Base-by-base conservation (phyloP, 2,329 filamentous ascomycete species). In the Tolypocladium cylindrosporum region DNA sequence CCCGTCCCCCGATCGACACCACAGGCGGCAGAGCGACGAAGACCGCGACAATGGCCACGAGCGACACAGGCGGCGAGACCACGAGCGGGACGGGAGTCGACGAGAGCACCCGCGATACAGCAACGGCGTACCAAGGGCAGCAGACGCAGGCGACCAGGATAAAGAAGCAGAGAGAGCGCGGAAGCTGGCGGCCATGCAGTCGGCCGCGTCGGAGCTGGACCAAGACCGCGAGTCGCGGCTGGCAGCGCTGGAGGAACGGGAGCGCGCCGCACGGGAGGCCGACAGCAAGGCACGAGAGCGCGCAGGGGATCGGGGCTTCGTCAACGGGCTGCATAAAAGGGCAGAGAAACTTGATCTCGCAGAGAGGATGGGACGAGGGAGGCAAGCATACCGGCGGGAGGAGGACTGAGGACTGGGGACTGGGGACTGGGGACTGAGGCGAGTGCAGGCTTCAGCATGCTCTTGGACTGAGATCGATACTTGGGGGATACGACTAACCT, bases 181-280 rank as follows among this genome's bases (percentile, higher is more conserved):
- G 31, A 89, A 85, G 68, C 73, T 91, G 21, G 87, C 85, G 19
- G 86, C 84, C 10, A 91, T 91, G 88, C 87, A 89, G 69, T 80
- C 81, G 21, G 86, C 85, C 36, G 88, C 88, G 5, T 79, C 78
- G 1, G 83, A 87, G 13, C 76, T 95, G 54, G 89, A 93, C 64
- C 68, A 77, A n/a, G 85, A 88, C 63, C 85, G 91, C 39, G 82
- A 83, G 62, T 79, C 81, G 59, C 82, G 90, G 31, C 75, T 95
- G 11, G 82, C 83, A 0, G 83, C 84, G 1, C 74, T 92, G 21
- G 85, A 83, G 31, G 82, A 84, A 61, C 79, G 79, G 60, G 90
- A 95, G 64, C 79, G 81, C 54, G 76, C 75, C 21, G 81, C 85
- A 51, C 78, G 80, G 14, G 85, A 89, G 60, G 82, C 83, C 1